These are phyloP conservation scores for Starmerella scarabaei DNA, from an alignment of 805 yeast genomes.

Conservation along the genomic window DNA sequence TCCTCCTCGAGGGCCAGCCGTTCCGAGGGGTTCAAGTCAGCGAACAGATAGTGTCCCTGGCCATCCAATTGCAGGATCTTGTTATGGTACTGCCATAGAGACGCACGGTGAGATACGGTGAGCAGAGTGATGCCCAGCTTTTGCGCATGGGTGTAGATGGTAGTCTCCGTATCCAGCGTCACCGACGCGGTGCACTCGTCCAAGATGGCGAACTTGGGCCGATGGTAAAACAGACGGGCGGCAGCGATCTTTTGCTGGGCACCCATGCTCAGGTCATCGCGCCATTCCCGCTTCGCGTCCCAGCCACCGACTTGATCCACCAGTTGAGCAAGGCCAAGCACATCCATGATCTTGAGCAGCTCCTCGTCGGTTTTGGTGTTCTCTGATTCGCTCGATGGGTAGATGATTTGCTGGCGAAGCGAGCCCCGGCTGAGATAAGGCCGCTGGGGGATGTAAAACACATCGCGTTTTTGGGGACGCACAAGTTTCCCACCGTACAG, in stretches of 20 bases:
- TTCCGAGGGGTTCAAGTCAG: constrained; percentile 54
- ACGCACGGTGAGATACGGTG: constrained; percentile 86
- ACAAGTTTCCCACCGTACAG: constrained; percentile 43
- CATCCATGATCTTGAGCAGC: constrained; percentile 26
- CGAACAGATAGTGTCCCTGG: constrained; percentile 54
- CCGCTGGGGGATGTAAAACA: constrained; percentile 84
- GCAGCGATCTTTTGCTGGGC: constrained; percentile 88
- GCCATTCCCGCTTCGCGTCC: constrained; percentile 66
- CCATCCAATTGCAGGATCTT: constrained; percentile 75
- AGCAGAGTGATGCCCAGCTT: constrained; percentile 64
- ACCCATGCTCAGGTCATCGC: constrained; percentile 76
- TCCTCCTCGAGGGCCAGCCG: constrained; percentile 69
- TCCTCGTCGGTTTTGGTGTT: constrained; percentile 27
- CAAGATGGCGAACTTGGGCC: constrained; percentile 83
- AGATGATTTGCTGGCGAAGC: constrained; percentile 75
- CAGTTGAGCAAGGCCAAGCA: constrained; percentile 27
- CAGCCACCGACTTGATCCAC: constrained; percentile 40
- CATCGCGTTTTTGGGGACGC: constrained; percentile 51
- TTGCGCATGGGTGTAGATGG: constrained; percentile 76
- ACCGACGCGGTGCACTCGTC: constrained; percentile 96
- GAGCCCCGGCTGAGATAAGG: constrained; percentile 76
- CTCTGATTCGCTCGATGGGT: constrained; percentile 61
- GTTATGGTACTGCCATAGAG: constrained; percentile 84
- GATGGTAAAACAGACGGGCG: constrained; percentile 83
- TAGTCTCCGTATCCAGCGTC: constrained; percentile 77